Evolutionary conservation across 1,284 basidiomycete genomes (phyloP).

Genomic region (Athelia sp.): DNA sequence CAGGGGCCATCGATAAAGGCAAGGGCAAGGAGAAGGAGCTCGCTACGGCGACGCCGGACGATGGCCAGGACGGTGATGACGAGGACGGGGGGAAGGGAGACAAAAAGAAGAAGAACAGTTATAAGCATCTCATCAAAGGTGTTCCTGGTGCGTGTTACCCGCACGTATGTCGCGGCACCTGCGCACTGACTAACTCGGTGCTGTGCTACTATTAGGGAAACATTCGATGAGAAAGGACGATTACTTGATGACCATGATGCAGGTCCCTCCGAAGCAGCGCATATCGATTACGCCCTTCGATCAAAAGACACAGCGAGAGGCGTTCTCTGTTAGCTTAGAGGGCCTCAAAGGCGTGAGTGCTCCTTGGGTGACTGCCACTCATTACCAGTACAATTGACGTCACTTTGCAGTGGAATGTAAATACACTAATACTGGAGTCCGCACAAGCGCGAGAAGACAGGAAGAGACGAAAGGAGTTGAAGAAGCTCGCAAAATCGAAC

Average conservation of each 20-base stretch:
- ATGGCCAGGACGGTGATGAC: slow-evolving; percentile 49
- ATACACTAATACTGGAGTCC: slow-evolving; percentile 58
- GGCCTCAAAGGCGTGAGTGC: slow-evolving; percentile 70
- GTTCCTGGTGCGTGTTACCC: slow-evolving; percentile 53
- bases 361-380: slow-evolving; percentile 13
- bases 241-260: slow-evolving; percentile 60
- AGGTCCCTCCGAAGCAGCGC: slow-evolving; percentile 67
- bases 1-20: slow-evolving; percentile 41
- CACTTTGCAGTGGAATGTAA: slow-evolving; percentile 63
- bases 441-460: slow-evolving; percentile 74
- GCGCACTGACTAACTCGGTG: slow-evolving; percentile 5
- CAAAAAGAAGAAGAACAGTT: slow-evolving; percentile 75
- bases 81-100: slow-evolving; percentile 54
- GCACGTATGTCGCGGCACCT: slow-evolving; percentile 3
- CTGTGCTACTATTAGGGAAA: slow-evolving; percentile 43
- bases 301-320: slow-evolving; percentile 59
- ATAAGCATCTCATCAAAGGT: slow-evolving; percentile 72
- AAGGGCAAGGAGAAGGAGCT: slow-evolving; percentile 56
- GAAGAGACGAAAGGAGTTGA: slow-evolving; percentile 75
- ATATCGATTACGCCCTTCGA: slow-evolving; percentile 64
- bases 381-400: slow-evolving; percentile 12
- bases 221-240: slow-evolving; percentile 81
- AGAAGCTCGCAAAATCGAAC: slow-evolving; percentile 52
- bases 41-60: slow-evolving; percentile 35
- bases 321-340: slow-evolving; percentile 67